A percentile compares a stretch with the other conserved stretches of the same genome.
Conservation (phyloP, 805 yeast genomes). For the Kazachstania africana region DNA sequence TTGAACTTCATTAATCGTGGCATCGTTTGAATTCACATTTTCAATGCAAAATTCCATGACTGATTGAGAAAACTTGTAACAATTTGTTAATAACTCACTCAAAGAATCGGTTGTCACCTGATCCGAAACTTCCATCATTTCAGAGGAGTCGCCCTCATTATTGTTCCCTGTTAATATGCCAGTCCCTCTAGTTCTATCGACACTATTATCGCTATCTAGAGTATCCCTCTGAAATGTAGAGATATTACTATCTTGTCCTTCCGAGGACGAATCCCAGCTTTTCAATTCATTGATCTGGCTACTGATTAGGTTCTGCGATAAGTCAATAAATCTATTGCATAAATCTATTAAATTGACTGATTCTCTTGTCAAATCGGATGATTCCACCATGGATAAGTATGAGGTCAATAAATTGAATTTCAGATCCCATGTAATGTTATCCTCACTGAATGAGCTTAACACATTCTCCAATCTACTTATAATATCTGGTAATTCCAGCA, state of each 20-base stretch:
- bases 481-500: constrained; percentile 11
- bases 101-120: constrained; percentile 16
- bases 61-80: constrained; percentile 11
- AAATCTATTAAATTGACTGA: constrained; percentile 9
- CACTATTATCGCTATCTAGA: not conserved
- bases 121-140: constrained; percentile 19
- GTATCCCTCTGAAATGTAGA: not conserved
- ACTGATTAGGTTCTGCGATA: constrained; percentile 9
- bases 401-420: constrained; percentile 21
- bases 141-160: constrained; percentile 3
- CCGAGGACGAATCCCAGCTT: constrained; percentile 1
- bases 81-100: constrained; percentile 12
- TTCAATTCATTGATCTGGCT: constrained; percentile 13
- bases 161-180: constrained; percentile 8
- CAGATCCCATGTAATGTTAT: constrained; percentile 23
- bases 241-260: constrained; percentile 1
- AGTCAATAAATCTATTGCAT: constrained; percentile 7
- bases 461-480: constrained; percentile 15
- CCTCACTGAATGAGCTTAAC: constrained; percentile 5
- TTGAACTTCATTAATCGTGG: constrained; percentile 10
- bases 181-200: no score
- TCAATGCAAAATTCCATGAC: constrained; percentile 15
- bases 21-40: not conserved
- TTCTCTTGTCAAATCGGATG: constrained; percentile 4
- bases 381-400: constrained; percentile 16